Evolutionary conservation across 164 flowering plant genomes (phyloP).

Genomic region (Chloranthus sessilifolius): DNA sequence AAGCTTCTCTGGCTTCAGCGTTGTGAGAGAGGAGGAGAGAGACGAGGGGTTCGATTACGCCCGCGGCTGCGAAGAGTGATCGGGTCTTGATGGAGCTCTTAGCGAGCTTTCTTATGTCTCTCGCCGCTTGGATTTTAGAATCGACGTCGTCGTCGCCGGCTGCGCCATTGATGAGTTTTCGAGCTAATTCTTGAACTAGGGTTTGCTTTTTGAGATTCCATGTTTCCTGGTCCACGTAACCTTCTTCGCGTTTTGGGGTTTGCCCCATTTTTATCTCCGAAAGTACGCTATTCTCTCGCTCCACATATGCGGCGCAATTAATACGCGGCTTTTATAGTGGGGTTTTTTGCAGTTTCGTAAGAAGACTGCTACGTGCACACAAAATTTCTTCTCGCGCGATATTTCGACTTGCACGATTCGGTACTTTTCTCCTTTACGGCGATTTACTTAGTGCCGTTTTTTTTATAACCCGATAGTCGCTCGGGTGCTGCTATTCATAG

Average conservation of each 20-base stretch:
- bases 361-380: too few species aligned
- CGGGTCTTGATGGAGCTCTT: conserved; percentile 45
- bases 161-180: conserved; percentile 34
- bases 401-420: too few species aligned
- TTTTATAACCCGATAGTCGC: too few species aligned
- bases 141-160: conserved; percentile 29
- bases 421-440: too few species aligned
- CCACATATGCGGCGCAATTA: too few species aligned
- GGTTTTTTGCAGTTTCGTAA: too few species aligned
- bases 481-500: too few species aligned
- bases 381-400: too few species aligned
- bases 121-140: conserved; percentile 57
- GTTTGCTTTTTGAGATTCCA: conserved; percentile 24
- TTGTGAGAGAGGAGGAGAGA: conserved; percentile 43
- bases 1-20: conserved; percentile 43
- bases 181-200: conserved; percentile 20
- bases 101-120: conserved; percentile 51
- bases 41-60: conserved; percentile 60
- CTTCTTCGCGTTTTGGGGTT: conserved; percentile 7
- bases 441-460: too few species aligned
- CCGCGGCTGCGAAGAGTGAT: conserved; percentile 46
- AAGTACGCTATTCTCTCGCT: neutral
- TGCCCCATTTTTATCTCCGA: neutral
- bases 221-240: neutral
- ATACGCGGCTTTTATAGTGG: too few species aligned